Evolutionary conservation across 2,329 filamentous ascomycete species (phyloP).

Genomic region (Sporothrix humicola): DNA sequence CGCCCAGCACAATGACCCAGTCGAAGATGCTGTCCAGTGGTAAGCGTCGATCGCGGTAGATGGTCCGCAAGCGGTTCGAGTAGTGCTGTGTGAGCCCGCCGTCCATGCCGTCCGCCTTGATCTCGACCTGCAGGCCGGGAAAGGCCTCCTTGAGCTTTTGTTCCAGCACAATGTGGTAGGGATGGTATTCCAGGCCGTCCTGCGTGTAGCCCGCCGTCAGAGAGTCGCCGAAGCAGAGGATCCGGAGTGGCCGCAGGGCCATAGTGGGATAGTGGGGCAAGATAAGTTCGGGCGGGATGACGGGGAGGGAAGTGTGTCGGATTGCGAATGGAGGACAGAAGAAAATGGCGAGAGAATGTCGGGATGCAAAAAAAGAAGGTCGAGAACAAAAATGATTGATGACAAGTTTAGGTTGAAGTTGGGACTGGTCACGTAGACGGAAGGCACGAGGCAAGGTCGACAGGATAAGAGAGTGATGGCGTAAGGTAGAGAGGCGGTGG

Average conservation of each 20-base stretch:
- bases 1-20: constrained; percentile 68
- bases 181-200: constrained; percentile 52
- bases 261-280: constrained; percentile 34
- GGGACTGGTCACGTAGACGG: neutral
- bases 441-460: neutral
- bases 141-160: constrained; percentile 54
- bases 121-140: constrained; percentile 42
- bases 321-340: neutral
- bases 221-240: constrained; percentile 70
- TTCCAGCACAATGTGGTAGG: constrained; percentile 58
- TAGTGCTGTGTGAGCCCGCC: constrained; percentile 41
- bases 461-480: neutral
- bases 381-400: neutral
- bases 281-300: no score
- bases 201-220: constrained; percentile 63
- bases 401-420: neutral
- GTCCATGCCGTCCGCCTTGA: constrained; percentile 41
- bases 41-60: neutral
- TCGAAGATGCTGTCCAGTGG: constrained; percentile 50
- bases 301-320: no score
- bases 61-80: constrained; percentile 38
- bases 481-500: neutral
- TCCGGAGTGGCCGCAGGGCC: constrained; percentile 50
- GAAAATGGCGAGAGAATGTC: neutral
- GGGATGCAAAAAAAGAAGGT: neutral